Conservation (phyloP, 2,329 filamentous ascomycete species). For the Aspergillus brunneoviolaceus region DNA sequence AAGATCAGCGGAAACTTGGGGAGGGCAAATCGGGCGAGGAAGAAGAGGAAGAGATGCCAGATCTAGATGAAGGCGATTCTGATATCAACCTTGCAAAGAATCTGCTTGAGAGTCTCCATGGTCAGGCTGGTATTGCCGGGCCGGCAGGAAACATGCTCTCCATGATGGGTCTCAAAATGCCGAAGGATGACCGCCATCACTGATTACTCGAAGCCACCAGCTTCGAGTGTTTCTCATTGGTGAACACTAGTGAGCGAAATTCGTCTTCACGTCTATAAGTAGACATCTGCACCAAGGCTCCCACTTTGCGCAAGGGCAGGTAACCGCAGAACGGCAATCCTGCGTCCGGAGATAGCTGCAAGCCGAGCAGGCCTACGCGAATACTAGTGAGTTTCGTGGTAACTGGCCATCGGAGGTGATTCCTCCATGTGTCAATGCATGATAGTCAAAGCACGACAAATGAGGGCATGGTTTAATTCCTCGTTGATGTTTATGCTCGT, state of each 20-base stretch:
- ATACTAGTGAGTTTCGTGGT: not conserved
- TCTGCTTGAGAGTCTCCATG: slow-evolving; percentile 87
- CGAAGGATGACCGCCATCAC: slow-evolving; percentile 65
- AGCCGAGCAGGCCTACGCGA: not conserved
- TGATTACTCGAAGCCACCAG: slow-evolving; percentile 1
- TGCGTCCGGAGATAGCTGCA: not conserved
- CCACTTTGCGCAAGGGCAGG: too few species aligned
- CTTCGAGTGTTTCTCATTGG: too few species aligned
- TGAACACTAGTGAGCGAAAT: too few species aligned
- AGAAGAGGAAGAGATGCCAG: slow-evolving; percentile 23
- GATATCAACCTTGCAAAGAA: slow-evolving; percentile 90
- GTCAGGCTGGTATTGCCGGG: slow-evolving; percentile 79
- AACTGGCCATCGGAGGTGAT: not conserved
- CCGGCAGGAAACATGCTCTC: slow-evolving; percentile 85
- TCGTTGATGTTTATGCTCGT: too few species aligned
- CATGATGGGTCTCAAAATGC: slow-evolving; percentile 79
- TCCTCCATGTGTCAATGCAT: not conserved
- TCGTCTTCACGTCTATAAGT: too few species aligned
- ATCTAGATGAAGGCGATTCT: slow-evolving; percentile 62
- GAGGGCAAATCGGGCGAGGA: slow-evolving; percentile 31
- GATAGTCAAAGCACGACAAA: too few species aligned
- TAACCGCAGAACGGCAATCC: too few species aligned
- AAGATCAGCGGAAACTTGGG: slow-evolving; percentile 23
- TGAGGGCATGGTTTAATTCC: too few species aligned
- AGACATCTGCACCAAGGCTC: too few species aligned